Conservation (phyloP, 192 early-diverging fungal genomes). For the Allomyces macrogynus region DNA sequence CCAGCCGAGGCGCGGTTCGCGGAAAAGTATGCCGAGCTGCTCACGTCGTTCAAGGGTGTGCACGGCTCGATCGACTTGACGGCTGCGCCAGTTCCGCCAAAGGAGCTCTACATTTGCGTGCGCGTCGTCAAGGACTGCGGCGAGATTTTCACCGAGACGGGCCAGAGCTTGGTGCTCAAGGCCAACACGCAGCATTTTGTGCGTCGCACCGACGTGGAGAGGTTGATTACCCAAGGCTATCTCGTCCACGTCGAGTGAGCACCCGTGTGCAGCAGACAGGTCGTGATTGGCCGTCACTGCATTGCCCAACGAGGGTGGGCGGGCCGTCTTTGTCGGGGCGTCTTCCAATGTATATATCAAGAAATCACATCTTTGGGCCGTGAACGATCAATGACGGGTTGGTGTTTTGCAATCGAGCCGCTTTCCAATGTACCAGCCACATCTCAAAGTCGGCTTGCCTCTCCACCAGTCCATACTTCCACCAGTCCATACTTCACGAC, state of each 20-base stretch:
- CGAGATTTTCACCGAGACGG: constrained; percentile 73
- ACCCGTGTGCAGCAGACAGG: no score
- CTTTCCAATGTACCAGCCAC: no score
- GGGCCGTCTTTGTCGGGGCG: no score
- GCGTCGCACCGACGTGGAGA: constrained; percentile 68
- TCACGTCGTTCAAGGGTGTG: constrained; percentile 44
- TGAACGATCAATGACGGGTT: no score
- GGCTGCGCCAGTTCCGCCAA: constrained; percentile 57
- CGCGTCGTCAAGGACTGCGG: constrained; percentile 73
- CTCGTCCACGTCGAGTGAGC: constrained; percentile 44
- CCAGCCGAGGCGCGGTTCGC: constrained; percentile 41
- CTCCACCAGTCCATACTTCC: no score
- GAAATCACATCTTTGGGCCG: no score
- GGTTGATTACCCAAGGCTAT: constrained; percentile 65
- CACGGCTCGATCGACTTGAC: constrained; percentile 52
- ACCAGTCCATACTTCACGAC: no score
- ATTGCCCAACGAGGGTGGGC: no score
- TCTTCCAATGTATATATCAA: no score
- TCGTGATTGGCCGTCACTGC: no score
- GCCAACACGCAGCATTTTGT: constrained; percentile 72
- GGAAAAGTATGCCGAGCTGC: constrained; percentile 35
- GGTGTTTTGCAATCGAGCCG: no score
- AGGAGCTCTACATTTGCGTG: constrained; percentile 81
- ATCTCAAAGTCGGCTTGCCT: no score
- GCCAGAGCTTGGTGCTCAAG: constrained; percentile 45